phyloP scores from a whole-genome alignment of 768 basidiomycete genomes.

The Strobilomyces dryophilus region DNA sequence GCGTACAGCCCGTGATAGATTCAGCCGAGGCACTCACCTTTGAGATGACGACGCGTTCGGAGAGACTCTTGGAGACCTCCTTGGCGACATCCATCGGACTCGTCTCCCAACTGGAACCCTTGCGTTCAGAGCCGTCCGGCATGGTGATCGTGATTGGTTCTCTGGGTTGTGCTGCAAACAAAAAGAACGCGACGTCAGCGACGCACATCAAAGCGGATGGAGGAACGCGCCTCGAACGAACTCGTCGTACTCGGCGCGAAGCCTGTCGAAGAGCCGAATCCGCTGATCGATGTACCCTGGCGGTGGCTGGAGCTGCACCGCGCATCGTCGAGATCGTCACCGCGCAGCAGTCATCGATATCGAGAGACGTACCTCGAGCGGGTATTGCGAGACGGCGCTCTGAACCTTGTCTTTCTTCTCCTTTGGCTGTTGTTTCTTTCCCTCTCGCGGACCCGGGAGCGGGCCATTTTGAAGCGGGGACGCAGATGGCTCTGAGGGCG shows the following conservation, averaged over 20 bases:
- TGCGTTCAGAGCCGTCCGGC: constrained; percentile 79
- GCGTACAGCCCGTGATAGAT: no score
- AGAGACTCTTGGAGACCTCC: constrained; percentile 78
- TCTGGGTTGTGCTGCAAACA: constrained; percentile 59
- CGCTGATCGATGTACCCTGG: constrained; percentile 89
- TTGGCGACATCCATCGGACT: constrained; percentile 89
- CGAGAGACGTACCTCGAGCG: constrained; percentile 53
- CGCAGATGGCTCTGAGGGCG: constrained; percentile 45
- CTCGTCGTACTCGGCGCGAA: constrained; percentile 80
- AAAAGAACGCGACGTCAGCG: not conserved
- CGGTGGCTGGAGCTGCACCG: constrained; percentile 64
- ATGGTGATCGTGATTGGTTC: constrained; percentile 81
- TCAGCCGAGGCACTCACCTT: constrained; percentile 48
- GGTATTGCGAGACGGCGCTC: constrained; percentile 40
- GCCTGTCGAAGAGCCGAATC: constrained; percentile 82
- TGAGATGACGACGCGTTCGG: constrained; percentile 88
- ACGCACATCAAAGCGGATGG: not conserved
- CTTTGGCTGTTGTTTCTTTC: constrained; percentile 40
- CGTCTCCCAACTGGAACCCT: constrained; percentile 92
- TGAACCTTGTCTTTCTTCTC: constrained; percentile 38
- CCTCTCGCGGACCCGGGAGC: constrained; percentile 34
- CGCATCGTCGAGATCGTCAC: not conserved
- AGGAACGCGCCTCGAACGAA: constrained; percentile 61
- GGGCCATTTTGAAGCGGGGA: constrained; percentile 40
- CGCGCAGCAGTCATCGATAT: not conserved